Evolutionary conservation across 2,329 filamentous ascomycete genomes (phyloP).

Genomic region (Colletotrichum echinochloae): DNA sequence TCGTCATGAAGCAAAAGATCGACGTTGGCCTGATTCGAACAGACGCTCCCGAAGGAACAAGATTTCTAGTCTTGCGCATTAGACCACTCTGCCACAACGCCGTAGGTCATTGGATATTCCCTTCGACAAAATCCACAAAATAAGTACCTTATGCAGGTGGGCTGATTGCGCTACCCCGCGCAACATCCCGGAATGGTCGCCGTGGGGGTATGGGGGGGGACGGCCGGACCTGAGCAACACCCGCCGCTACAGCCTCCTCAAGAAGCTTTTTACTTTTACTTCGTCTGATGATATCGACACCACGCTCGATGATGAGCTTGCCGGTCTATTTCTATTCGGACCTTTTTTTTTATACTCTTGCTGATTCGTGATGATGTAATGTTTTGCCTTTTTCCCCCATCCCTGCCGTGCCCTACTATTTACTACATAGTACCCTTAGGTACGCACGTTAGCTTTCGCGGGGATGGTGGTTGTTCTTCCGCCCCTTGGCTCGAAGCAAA

Average conservation of each 20-base stretch:
- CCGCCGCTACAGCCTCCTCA: neutral
- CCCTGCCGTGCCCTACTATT: neutral
- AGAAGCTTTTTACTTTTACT: neutral
- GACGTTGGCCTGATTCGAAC: conserved; percentile 37
- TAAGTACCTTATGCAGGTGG: neutral
- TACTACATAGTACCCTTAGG: no score
- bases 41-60: conserved; percentile 37
- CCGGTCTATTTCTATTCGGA: neutral
- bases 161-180: no score
- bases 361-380: conserved; percentile 7
- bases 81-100: conserved; percentile 37
- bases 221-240: neutral
- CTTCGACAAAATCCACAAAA: rapidly evolving
- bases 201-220: neutral
- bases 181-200: no score
- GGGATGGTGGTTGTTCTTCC: neutral
- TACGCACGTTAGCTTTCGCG: neutral
- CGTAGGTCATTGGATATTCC: neutral
- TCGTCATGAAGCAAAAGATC: neutral
- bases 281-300: neutral
- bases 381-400: neutral
- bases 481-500: no score
- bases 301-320: neutral
- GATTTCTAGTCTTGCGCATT: conserved; percentile 38
- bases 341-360: neutral